Evolutionary conservation across 2,329 filamentous ascomycete species (phyloP).

Genomic region (Aureobasidium sp.): DNA sequence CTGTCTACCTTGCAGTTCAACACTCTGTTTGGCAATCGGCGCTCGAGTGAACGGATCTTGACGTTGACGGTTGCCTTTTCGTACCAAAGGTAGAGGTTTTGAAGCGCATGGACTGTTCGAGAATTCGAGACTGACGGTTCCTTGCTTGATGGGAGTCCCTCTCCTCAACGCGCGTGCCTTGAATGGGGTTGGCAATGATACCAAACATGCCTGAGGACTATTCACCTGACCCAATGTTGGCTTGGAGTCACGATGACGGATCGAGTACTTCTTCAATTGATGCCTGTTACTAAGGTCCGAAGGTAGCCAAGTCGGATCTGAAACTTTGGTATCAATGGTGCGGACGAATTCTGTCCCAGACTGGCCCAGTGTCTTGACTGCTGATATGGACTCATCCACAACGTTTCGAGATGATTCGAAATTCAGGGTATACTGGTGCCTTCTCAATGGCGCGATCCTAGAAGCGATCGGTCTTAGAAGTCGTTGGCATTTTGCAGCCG

Average conservation of each 20-base stretch:
- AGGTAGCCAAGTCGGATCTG: conserved; percentile 21
- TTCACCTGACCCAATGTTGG: not conserved
- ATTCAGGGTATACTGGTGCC: conserved; percentile 19
- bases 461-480: conserved; percentile 36
- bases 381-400: not conserved
- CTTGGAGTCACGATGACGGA: not conserved
- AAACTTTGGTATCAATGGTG: not conserved
- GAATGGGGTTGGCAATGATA: conserved; percentile 16
- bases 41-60: conserved; percentile 6
- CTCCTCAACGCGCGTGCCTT: conserved; percentile 6
- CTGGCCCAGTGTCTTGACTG: not conserved
- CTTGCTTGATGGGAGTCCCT: not conserved
- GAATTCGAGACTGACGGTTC: not conserved
- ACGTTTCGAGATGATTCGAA: not conserved
- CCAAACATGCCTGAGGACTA: not conserved
- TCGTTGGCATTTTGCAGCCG: conserved; percentile 36
- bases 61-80: not conserved
- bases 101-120: not conserved
- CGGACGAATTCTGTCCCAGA: not conserved
- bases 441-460: conserved; percentile 33
- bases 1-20: conserved; percentile 15
- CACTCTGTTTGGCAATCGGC: conserved; percentile 18
- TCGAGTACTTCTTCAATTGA: conserved; percentile 5
- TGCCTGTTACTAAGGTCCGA: not conserved
- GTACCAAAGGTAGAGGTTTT: not conserved